Evolutionary conservation across 1,139 yeast genomes (phyloP), one percentile per base, ranked within the genome.

Genomic region (Suhomyces kunorum): DNA sequence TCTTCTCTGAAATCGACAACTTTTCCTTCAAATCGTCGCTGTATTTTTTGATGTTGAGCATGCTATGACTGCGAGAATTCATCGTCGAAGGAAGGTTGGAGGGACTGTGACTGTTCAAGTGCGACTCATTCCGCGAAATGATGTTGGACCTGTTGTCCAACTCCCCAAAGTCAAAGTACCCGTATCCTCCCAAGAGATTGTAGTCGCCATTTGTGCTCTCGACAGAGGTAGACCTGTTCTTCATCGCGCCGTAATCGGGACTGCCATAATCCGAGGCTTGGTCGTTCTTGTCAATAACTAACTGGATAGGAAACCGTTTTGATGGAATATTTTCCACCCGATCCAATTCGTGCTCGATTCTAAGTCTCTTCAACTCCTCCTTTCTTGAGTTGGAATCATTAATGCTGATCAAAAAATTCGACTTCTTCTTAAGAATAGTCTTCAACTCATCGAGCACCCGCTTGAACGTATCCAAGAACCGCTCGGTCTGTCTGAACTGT

Each of bases 91-190:
- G 52, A 19, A 49, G 34, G 32, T 44, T 36, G 60, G 66, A 42
- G 16, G 58, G 61, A 12, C 16, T 22, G 27, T 34, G 37, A 37
- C 66, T 61, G 36, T 61, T 65, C 42, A 66, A 40, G 32, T 50
- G 56, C 8, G 68, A 61, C 36, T 64, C 65, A 29, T 55, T 57
- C 23, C 67, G 55, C 4, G 68, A 62, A 17, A 66, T 38, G 31
- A 58, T 58, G 39, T 59, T 64, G 5, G 66, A 58, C 22, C 72
- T 49, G 7, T 59, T 37, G 39, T 68, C 74, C 32, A 71, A 60
- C 40, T 80, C 83, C 1, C 82, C 87, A 49, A 81, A 81, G 56
- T 83, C 89, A 57, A 84, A 84, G 57, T 83, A 83, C 3, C 87
- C 90, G 55, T 82, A 83, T 0, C 89, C 89, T 27, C 88, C 87